Evolutionary conservation across 805 yeast species (phyloP), one percentile per base, ranked within the genome.

Genomic region (Starmerella powellii): DNA sequence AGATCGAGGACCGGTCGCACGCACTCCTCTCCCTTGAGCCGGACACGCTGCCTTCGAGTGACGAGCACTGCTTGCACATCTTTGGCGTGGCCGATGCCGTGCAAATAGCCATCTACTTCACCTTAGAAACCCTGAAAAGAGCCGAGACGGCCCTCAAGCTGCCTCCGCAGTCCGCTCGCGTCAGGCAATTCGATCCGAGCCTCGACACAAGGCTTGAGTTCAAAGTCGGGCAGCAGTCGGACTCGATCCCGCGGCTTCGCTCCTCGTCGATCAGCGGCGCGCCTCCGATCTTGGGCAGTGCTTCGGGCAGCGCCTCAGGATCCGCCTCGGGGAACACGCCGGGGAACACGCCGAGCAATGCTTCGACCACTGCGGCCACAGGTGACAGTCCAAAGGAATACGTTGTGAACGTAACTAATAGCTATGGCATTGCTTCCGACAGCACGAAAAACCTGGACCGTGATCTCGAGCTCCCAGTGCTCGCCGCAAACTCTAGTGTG

Each of bases 31-130:
- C 70, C 50, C 91, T 93, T 2, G 81, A 79, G 19, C 84, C 79
- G 32, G 73, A 74, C 35, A 72, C 78, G 13, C 63, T 85, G 50
- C 82, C 91, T 1, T 72, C 71, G 46, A 79, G 88, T 0, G 82
- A 86, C 13, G 95, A 85, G 58, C 68, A 94, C 45, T 66, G 80
- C 17, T 63, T 85, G 37, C 68, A 76, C 19, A 71, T 84, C 6
- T 65, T 71, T 4, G 94, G 94, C 6, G 88, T 81, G 12, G 85
- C 86, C 1, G 94, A 84, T 62, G 86, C 94, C 2, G 73, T 85
- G 32, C 93, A 82, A 56, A 81, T 83, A 51, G 94, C 94, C 8
- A 67, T 77, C 0, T 82, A 78, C 60, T 80, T 78, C 56, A 69
- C 81, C 42, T 53, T 65, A 70, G 33, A 63, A 73, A 8, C 41